Percentiles rank a stretch among this genome's conserved stretches.
phyloP scores from a whole-genome alignment of 352 stramenopile species.

The Thraustochytrium sp. region DNA sequence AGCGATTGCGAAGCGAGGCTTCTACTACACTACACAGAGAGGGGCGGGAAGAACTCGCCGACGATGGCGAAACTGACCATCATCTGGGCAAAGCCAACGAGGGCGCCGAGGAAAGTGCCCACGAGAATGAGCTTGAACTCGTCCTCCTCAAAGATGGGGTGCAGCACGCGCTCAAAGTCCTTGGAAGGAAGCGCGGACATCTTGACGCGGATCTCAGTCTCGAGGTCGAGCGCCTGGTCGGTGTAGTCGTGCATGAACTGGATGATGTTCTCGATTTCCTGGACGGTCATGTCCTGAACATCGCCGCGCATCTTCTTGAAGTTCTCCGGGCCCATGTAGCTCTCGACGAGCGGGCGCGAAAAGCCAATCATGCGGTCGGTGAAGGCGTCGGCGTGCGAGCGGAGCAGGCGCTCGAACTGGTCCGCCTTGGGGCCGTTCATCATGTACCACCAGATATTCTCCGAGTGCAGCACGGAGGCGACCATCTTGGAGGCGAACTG shows the following conservation, averaged over 20 bases:
- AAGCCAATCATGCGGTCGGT: slow-evolving; percentile 25
- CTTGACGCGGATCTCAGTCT: slow-evolving; percentile 75
- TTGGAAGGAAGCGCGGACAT: slow-evolving; percentile 70
- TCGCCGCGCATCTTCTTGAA: slow-evolving; percentile 13
- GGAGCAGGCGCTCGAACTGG: background rate
- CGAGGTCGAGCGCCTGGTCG: slow-evolving; percentile 74
- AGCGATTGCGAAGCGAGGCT: no score
- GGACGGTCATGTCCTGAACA: slow-evolving; percentile 27
- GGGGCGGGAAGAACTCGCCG: background rate
- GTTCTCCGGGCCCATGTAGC: slow-evolving; percentile 31
- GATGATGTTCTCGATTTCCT: slow-evolving; percentile 53
- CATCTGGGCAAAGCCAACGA: slow-evolving; percentile 71
- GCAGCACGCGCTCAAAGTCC: slow-evolving; percentile 82
- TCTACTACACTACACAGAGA: no score
- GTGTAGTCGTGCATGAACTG: slow-evolving; percentile 72
- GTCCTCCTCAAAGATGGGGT: slow-evolving; percentile 85
- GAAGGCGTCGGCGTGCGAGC: background rate
- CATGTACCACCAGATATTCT: slow-evolving; percentile 41
- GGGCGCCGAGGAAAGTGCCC: slow-evolving; percentile 70
- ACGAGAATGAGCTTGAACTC: slow-evolving; percentile 88
- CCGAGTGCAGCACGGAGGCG: slow-evolving; percentile 6
- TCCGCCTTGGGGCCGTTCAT: slow-evolving; percentile 36
- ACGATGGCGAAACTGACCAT: slow-evolving; percentile 6
- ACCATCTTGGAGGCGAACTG: slow-evolving; percentile 33
- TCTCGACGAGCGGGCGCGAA: background rate